Evolutionary conservation across 345 rosid genomes (phyloP), one percentile per base, ranked within the genome.

Genomic region (Gossypium thurberi): DNA sequence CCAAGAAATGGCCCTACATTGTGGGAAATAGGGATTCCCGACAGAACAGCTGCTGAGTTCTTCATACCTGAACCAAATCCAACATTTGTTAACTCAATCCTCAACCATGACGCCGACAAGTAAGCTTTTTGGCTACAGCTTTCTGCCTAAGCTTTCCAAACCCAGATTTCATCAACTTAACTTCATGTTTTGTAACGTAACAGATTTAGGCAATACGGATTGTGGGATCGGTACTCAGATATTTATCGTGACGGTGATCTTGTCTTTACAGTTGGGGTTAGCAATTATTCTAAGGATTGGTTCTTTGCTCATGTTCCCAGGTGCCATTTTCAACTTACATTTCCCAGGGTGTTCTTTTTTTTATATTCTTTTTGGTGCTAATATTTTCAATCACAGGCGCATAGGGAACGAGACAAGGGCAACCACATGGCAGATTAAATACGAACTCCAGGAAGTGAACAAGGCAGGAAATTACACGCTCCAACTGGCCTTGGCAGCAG

Each of bases 11-110:
- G 99, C 37, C 87, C 88, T 0, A 95, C 99, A 2, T 25, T 91
- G 13, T 92, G 97, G 97, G 97, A 92, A 85, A 95, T 95, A 2
- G 97, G 96, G 18, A 21, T 78, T 72, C 93, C 98, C 0, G 91
- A 92, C 55, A 89, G 98, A 14, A 82, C 80, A 2, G 98, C 99
- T 1, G 85, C 85, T 3, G 98, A 92, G 60, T 95, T 88, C 77
- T 85, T 65, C 44, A 79, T 92, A 62, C 97, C 99, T 0, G 82
- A 86, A n/a, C 81, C 97, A 3, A 72, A 84, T 33, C 96, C 93
- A 6, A 73, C 76, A 3, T 84, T 87, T 58, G 18, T 52, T 40
- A 95, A 90, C 74, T 76, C 71, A 20, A 60, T 92, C 21, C 75
- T 71, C 82, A 50, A 23, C 48, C 23, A 73, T 48, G 8, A 47